Evolutionary conservation across 1,284 basidiomycete species (phyloP), one percentile per base, ranked within the genome.

Genomic region (Cerioporus squamosus): DNA sequence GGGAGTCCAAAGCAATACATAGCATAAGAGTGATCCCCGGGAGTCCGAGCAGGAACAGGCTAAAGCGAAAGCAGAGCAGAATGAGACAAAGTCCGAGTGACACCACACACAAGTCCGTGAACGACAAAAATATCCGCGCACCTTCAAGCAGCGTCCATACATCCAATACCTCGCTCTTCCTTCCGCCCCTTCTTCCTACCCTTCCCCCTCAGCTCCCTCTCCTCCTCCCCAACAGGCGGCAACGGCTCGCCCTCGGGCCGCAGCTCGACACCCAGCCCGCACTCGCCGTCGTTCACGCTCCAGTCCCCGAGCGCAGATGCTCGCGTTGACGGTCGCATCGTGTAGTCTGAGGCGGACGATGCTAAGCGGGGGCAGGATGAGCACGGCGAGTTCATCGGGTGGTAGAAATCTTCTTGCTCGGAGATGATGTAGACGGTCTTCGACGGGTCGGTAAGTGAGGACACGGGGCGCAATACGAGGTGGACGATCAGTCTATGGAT

Each of bases 351-450:
- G 45, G 14, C 73, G 70, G n/a, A 79, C 68, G 50, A 85, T 53
- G 0, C 74, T 66, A n/a, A 85, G 71, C 4, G 82, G 81, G 0
- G 86, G 83, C 2, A 85, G 55, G 18, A 86, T 15, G 18, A 85
- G 72, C 4, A 78, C 74, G 23, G 77, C 66, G 44, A 87, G 56
- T 62, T 85, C 85, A 54, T 84, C 82, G 84, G 78, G 63, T 86
- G 83, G 68, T 85, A 87, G 64, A 84, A 86, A 64, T 87, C 84
- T 63, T 87, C 85, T 62, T 87, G 85, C 51, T 75, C 73, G 1
- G 75, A 68, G 53, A 87, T 86, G 55, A 82, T 79, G 66, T 79
- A 79, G 2, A 79, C 65, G 6, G 55, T 56, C 55, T 56, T 58
- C 2, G 60, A 61, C 5, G 63, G 65, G 51, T 66, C 65, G 1